phyloP scores from a whole-genome alignment of 1,284 basidiomycete species.

The Anthracocystis panici-leucophaei region DNA sequence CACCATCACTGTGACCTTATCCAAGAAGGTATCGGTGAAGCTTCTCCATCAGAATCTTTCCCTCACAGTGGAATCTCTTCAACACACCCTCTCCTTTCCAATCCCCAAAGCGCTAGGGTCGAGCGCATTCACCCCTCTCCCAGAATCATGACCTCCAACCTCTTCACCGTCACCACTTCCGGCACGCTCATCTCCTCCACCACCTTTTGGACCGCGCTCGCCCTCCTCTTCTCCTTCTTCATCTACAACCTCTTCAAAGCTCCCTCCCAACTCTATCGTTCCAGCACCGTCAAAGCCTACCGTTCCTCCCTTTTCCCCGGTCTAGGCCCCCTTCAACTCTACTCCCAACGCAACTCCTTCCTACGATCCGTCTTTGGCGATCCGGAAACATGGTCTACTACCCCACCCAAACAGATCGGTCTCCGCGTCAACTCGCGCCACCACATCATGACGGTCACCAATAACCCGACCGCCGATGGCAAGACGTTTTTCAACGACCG shows the following conservation, averaged over 20 bases:
- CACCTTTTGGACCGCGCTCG: slow-evolving; percentile 32
- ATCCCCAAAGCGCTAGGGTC: neutral
- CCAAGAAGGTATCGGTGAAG: too few species aligned
- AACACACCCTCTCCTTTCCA: neutral
- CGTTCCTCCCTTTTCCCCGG: slow-evolving; percentile 24
- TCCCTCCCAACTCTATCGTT: slow-evolving; percentile 29
- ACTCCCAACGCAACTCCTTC: slow-evolving; percentile 44
- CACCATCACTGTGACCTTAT: too few species aligned
- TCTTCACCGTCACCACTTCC: slow-evolving; percentile 29
- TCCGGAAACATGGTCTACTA: slow-evolving; percentile 33
- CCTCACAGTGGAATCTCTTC: neutral
- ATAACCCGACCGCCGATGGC: slow-evolving; percentile 33
- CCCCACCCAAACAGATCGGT: slow-evolving; percentile 26
- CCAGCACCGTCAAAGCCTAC: slow-evolving; percentile 28
- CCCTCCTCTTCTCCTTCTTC: slow-evolving; percentile 22
- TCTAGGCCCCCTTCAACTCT: slow-evolving; percentile 40
- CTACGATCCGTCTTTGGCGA: slow-evolving; percentile 48
- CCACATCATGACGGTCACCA: slow-evolving; percentile 46
- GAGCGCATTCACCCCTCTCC: neutral
- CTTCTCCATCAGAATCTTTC: neutral
- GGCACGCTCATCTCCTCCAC: slow-evolving; percentile 38
- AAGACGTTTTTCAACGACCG: slow-evolving; percentile 57
- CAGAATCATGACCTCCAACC: slow-evolving; percentile 14
- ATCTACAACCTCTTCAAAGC: slow-evolving; percentile 33
- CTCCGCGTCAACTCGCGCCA: slow-evolving; percentile 35